Evolutionary conservation across 2,329 filamentous ascomycete genomes (phyloP).

Genomic region (Rutstroemia sp.): DNA sequence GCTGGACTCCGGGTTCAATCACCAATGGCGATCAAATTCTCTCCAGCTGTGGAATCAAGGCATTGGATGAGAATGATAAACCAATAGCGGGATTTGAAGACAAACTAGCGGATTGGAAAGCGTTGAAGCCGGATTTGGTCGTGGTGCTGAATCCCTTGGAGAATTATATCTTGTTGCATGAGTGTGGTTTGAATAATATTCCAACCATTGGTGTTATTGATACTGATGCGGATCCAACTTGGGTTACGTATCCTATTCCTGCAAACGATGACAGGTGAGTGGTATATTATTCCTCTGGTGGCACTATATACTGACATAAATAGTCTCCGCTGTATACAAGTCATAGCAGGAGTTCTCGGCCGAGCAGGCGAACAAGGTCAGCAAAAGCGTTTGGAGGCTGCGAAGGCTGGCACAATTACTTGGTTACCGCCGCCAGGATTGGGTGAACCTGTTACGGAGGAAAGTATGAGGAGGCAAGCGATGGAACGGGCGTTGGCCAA

Average conservation of each 20-base stretch:
- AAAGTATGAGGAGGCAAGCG: slow-evolving; percentile 5
- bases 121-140: slow-evolving; percentile 80
- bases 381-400: slow-evolving; percentile 54
- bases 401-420: slow-evolving; percentile 52
- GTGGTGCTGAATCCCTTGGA: slow-evolving; percentile 89
- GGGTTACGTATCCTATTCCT: slow-evolving; percentile 94
- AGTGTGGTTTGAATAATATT: slow-evolving; percentile 81
- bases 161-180: slow-evolving; percentile 83
- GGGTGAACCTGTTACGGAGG: slow-evolving; percentile 17
- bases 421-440: slow-evolving; percentile 42
- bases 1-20: slow-evolving; percentile 86
- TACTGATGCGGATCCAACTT: slow-evolving; percentile 84
- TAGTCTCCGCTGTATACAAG: slow-evolving; percentile 71
- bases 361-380: slow-evolving; percentile 76
- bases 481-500: not conserved
- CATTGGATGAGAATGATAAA: slow-evolving; percentile 70
- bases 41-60: slow-evolving; percentile 58
- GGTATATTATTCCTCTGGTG: not conserved
- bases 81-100: slow-evolving; percentile 54
- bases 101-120: slow-evolving; percentile 54
- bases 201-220: slow-evolving; percentile 94
- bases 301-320: slow-evolving; percentile 21
- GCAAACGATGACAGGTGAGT: slow-evolving; percentile 86
- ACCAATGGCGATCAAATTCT: slow-evolving; percentile 91
- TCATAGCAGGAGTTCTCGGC: slow-evolving; percentile 81